A percentile compares a stretch with the other conserved stretches of the same genome.
Conservation (phyloP, 768 basidiomycete genomes). For the Fomitopsis serialis region DNA sequence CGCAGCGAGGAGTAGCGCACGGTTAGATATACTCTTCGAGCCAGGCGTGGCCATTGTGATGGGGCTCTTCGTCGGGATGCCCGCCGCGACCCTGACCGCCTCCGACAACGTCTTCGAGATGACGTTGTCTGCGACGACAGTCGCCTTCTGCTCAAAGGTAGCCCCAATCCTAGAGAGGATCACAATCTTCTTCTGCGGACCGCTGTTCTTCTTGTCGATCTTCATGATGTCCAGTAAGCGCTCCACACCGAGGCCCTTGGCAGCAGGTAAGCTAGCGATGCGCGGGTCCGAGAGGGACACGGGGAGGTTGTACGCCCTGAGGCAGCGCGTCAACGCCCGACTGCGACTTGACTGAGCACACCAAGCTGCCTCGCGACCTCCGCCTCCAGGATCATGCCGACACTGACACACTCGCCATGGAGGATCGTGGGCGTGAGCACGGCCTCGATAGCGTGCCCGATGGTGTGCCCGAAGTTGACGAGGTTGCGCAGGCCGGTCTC, state of each 20-base stretch:
- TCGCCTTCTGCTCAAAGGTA: constrained; percentile 89
- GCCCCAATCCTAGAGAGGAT: constrained; percentile 87
- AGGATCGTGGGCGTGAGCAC: constrained; percentile 89
- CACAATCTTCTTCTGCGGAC: constrained; percentile 89
- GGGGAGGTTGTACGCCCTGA: constrained; percentile 90
- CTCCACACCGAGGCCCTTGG: constrained; percentile 71
- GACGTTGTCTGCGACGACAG: constrained; percentile 72
- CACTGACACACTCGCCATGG: constrained; percentile 93
- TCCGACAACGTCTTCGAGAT: constrained; percentile 82
- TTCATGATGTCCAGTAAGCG: constrained; percentile 89
- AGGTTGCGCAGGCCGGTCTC: constrained; percentile 97
- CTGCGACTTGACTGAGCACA: constrained; percentile 83
- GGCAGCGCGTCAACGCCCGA: constrained; percentile 83
- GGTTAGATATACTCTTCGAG: constrained; percentile 94
- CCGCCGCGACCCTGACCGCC: constrained; percentile 70
- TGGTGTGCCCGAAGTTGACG: constrained; percentile 98
- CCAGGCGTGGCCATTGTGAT: constrained; percentile 89
- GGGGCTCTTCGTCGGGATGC: constrained; percentile 44
- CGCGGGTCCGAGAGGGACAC: constrained; percentile 74
- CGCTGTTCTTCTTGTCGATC: constrained; percentile 90
- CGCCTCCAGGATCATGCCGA: constrained; percentile 96
- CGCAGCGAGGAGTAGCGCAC: constrained; percentile 89
- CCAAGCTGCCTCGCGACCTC: constrained; percentile 89
- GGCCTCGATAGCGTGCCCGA: constrained; percentile 98
- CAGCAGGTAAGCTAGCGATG: constrained; percentile 65